Evolutionary conservation across 2,329 filamentous ascomycete genomes (phyloP).

Genomic region (Cryoendolithus antarcticus): DNA sequence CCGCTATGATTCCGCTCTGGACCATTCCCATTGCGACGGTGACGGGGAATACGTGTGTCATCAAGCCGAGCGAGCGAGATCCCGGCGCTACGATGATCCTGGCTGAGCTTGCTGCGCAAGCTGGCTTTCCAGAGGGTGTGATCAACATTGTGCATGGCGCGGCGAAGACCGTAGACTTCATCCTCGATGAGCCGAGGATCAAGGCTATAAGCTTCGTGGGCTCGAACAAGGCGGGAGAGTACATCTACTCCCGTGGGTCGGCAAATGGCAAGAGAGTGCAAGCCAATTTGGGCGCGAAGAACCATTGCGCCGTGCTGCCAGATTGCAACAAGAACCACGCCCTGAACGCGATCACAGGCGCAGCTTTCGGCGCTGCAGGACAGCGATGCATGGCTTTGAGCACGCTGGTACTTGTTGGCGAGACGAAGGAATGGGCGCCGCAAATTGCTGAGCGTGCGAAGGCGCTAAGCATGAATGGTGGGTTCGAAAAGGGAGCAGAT

Average conservation of each 20-base stretch:
- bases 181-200: conserved; percentile 72
- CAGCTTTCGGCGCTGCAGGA: conserved; percentile 73
- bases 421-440: conserved; percentile 70
- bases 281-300: conserved; percentile 79
- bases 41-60: conserved; percentile 69
- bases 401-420: conserved; percentile 70
- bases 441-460: conserved; percentile 69
- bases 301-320: conserved; percentile 72
- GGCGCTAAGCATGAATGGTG: conserved; percentile 61
- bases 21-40: conserved; percentile 75
- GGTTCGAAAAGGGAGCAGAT: conserved; percentile 69
- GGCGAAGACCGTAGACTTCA: conserved; percentile 72
- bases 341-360: conserved; percentile 70
- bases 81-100: conserved; percentile 78
- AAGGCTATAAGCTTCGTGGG: conserved; percentile 82
- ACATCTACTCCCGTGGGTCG: conserved; percentile 67
- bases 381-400: conserved; percentile 81
- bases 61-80: conserved; percentile 80
- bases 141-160: conserved; percentile 74
- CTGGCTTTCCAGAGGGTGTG: conserved; percentile 70
- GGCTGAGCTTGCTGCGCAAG: conserved; percentile 65
- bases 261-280: conserved; percentile 82
- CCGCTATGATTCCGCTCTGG: conserved; percentile 89
- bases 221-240: conserved; percentile 78
- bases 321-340: conserved; percentile 88